phyloP scores from a whole-genome alignment of 2,329 filamentous ascomycete species.

The Alternaria rosae region DNA sequence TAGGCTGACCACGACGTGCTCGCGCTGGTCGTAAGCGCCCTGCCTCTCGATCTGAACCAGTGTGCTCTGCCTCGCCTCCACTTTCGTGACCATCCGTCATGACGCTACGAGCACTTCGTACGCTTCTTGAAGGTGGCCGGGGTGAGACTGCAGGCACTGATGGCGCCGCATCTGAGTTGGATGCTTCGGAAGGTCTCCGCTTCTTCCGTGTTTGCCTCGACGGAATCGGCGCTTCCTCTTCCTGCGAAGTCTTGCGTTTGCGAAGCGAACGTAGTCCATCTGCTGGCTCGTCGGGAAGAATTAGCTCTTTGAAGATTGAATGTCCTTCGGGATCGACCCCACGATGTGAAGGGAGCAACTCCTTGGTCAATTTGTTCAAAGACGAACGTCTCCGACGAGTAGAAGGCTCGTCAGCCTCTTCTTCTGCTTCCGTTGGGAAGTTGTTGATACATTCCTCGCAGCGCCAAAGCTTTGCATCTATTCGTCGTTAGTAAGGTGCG shows the following conservation, averaged over 20 bases:
- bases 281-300: conserved; percentile 74
- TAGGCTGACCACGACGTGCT: conserved; percentile 42
- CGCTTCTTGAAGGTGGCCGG: conserved; percentile 34
- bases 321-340: conserved; percentile 69
- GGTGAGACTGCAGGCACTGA: conserved; percentile 43
- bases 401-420: conserved; percentile 50
- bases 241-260: conserved; percentile 83
- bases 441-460: conserved; percentile 66
- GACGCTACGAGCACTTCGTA: conserved; percentile 27
- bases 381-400: conserved; percentile 63
- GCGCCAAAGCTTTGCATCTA: conserved; percentile 67
- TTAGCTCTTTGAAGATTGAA: conserved; percentile 77
- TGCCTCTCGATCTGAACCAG: conserved; percentile 40
- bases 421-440: conserved; percentile 39
- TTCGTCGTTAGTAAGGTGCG: conserved; percentile 26
- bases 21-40: conserved; percentile 41
- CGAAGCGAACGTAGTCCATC: conserved; percentile 80
- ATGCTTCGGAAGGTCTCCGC: conserved; percentile 48
- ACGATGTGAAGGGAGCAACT: conserved; percentile 73
- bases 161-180: conserved; percentile 40
- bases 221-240: conserved; percentile 63
- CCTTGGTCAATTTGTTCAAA: conserved; percentile 71
- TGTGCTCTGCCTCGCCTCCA: conserved; percentile 36
- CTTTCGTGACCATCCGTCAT: conserved; percentile 42
- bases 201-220: conserved; percentile 52